Percentiles rank a stretch among this genome's conserved stretches.
Conservation (phyloP, 192 early-diverging fungal genomes). For the Backusella tarrabulga region DNA sequence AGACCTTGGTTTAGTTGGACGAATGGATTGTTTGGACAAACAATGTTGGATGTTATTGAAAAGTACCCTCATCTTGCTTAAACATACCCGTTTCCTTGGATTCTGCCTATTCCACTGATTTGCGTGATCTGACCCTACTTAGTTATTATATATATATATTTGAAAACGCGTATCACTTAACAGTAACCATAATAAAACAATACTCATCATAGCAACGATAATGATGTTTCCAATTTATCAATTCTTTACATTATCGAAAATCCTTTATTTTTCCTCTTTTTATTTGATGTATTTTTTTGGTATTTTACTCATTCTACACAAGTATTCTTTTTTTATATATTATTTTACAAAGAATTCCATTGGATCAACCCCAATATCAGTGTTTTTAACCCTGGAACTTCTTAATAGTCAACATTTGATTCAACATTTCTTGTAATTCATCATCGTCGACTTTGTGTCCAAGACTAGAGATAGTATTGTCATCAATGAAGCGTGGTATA, state of each 20-base stretch:
- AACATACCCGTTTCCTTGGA: background rate
- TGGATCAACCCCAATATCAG: background rate
- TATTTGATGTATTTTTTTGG: background rate
- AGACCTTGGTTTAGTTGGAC: constrained; percentile 63
- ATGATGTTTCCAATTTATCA: background rate
- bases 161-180: background rate
- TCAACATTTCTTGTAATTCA: constrained; percentile 71
- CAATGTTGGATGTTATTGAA: constrained; percentile 27
- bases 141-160: background rate
- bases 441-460: constrained; percentile 74
- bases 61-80: constrained; percentile 20
- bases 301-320: too few relatives aligned
- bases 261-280: background rate
- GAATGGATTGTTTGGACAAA: constrained; percentile 47
- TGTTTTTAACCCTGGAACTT: constrained; percentile 71
- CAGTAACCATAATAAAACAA: background rate
- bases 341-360: background rate
- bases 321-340: background rate
- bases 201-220: too few relatives aligned
- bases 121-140: background rate
- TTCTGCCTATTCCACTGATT: background rate
- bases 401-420: constrained; percentile 80
- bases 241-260: background rate
- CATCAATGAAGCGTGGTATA: background rate
- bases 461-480: constrained; percentile 45